phyloP scores from a whole-genome alignment of 495 filamentous ascomycete genomes.

The Aspergillus bertholletiae region DNA sequence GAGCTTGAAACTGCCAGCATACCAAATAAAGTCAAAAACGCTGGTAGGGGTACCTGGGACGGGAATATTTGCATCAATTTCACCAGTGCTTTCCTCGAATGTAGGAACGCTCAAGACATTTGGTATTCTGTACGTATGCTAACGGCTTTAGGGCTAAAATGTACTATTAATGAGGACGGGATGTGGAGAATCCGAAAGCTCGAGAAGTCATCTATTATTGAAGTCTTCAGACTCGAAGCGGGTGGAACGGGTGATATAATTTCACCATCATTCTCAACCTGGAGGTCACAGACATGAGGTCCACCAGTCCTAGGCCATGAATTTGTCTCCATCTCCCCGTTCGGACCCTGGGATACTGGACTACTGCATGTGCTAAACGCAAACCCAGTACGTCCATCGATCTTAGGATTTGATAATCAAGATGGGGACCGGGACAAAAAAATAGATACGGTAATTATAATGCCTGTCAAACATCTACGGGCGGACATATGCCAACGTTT shows the following conservation, averaged over 20 bases:
- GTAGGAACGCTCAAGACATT: conserved; percentile 35
- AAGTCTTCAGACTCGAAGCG: conserved; percentile 69
- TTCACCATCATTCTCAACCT: conserved; percentile 70
- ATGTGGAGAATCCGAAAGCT: conserved; percentile 76
- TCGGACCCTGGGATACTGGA: neutral
- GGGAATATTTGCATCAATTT: conserved; percentile 91
- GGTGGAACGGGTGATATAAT: conserved; percentile 73
- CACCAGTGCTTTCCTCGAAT: conserved; percentile 69
- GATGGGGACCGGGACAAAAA: too few relatives aligned
- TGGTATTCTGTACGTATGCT: neutral
- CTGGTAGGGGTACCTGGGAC: conserved; percentile 70
- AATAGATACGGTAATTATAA: too few relatives aligned
- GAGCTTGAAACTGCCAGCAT: conserved; percentile 76
- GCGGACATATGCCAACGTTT: too few relatives aligned
- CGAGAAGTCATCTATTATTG: conserved; percentile 54
- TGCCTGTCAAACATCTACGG: too few relatives aligned
- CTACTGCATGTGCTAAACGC: too few relatives aligned
- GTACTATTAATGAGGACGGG: conserved; percentile 63
- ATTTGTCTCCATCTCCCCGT: neutral
- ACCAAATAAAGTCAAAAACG: conserved; percentile 64
- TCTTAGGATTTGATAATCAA: too few relatives aligned
- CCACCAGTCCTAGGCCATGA: neutral
- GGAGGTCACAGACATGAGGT: conserved; percentile 46
- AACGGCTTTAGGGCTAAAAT: conserved; percentile 56
- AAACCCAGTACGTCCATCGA: too few relatives aligned